phyloP scores from a whole-genome alignment of 495 filamentous ascomycete species.

The Aspergillus mulundensis region DNA sequence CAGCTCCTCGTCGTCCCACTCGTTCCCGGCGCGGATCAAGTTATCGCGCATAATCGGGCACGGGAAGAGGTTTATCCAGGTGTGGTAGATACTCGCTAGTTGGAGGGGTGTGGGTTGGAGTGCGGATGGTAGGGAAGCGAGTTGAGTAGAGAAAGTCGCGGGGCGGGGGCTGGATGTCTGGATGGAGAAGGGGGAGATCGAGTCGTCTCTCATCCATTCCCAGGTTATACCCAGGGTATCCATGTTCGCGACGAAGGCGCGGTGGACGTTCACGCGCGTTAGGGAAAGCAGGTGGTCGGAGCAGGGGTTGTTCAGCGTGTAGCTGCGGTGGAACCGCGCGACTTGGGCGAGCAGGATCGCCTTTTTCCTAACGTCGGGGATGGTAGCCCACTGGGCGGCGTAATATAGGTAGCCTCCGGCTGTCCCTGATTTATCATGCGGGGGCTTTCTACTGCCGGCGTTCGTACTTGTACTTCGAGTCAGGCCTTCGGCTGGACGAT shows the following conservation, averaged over 20 bases:
- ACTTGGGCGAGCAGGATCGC: not conserved
- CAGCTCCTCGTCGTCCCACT: conserved; percentile 1
- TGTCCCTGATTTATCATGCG: too few species aligned
- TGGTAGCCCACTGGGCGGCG: not conserved
- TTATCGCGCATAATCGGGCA: not conserved
- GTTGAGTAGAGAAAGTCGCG: not conserved
- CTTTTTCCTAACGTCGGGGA: not conserved
- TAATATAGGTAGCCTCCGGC: too few species aligned
- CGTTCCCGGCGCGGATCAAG: not conserved
- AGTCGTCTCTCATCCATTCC: not conserved
- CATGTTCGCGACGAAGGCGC: not conserved
- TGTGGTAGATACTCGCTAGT: not conserved
- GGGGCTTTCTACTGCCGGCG: too few species aligned
- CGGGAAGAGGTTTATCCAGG: not conserved
- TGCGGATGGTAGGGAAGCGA: not conserved
- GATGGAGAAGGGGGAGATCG: not conserved
- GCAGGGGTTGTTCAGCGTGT: not conserved
- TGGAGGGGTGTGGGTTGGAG: not conserved
- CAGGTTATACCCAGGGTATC: not conserved
- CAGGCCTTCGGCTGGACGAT: too few species aligned
- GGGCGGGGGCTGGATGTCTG: not conserved
- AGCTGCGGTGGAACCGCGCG: not conserved
- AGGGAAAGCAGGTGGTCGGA: conserved; percentile 1
- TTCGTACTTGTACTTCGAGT: too few species aligned
- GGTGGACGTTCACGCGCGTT: not conserved